phyloP scores from a whole-genome alignment of 768 basidiomycete genomes.

The Udeniomyces megalosporus region DNA sequence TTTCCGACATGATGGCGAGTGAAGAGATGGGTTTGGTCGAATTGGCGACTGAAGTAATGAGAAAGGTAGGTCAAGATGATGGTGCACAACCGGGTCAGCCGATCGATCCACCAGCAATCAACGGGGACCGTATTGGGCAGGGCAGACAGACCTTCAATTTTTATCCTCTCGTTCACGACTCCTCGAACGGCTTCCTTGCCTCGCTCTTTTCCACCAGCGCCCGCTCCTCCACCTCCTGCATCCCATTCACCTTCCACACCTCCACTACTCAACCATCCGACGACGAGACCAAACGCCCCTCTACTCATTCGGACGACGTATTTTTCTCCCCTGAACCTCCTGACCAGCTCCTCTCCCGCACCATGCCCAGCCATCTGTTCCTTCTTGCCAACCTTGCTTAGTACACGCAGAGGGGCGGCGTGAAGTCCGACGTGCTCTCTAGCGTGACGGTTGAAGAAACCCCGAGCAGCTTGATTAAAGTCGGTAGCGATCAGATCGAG shows the following conservation, averaged over 20 bases:
- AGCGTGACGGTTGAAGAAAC: constrained; percentile 59
- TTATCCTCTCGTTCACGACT: constrained; percentile 83
- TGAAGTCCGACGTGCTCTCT: constrained; percentile 50
- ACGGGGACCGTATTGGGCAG: not conserved
- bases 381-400: too few relatives aligned
- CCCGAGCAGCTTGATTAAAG: constrained; percentile 41
- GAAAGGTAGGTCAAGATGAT: too few relatives aligned
- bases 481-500: constrained; percentile 82
- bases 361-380: constrained; percentile 61
- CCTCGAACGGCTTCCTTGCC: constrained; percentile 80
- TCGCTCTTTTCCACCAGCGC: constrained; percentile 54
- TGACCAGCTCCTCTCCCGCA: constrained; percentile 61
- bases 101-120: too few relatives aligned
- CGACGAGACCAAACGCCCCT: constrained; percentile 74
- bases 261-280: constrained; percentile 90
- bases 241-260: constrained; percentile 56
- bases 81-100: too few relatives aligned
- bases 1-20: constrained; percentile 25
- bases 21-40: constrained; percentile 40
- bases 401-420: constrained; percentile 41
- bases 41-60: constrained; percentile 43
- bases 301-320: constrained; percentile 79
- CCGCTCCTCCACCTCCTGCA: constrained; percentile 26
- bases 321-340: constrained; percentile 74
- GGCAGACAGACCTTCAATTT: constrained; percentile 69